These are phyloP conservation scores for Leptodermis oblonga DNA, from an alignment of 257 asterid species.

Conservation along the genomic window DNA sequence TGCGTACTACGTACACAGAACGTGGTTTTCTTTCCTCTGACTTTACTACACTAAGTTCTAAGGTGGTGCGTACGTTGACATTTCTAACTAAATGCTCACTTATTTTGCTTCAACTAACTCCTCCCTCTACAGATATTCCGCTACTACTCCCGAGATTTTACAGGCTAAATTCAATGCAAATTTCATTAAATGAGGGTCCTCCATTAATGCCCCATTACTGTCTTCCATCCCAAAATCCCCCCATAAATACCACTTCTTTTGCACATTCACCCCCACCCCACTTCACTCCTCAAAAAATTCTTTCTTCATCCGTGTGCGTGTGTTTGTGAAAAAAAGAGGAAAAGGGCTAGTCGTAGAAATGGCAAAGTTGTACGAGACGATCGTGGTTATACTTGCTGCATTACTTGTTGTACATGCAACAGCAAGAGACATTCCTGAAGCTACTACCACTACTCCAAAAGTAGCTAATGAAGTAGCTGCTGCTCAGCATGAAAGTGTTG, in stretches of 20 bases:
- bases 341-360: conserved; percentile 21
- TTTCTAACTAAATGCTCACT: conserved; percentile 25
- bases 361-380: conserved; percentile 39
- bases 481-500: background rate
- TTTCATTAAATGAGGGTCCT: conserved; percentile 1
- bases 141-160: conserved; percentile 32
- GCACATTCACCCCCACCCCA: conserved; percentile 17
- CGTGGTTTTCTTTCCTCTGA: background rate
- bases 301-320: background rate
- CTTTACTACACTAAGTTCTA: background rate
- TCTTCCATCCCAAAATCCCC: conserved; percentile 12
- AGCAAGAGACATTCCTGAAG: conserved; percentile 50
- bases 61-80: conserved; percentile 21
- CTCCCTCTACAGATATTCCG: conserved; percentile 3
- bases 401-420: conserved; percentile 37
- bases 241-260: conserved; percentile 38
- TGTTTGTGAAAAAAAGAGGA: background rate
- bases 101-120: conserved; percentile 38
- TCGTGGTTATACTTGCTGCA: conserved; percentile 28
- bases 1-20: background rate
- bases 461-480: conserved; percentile 14
- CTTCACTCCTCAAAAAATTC: conserved; percentile 13
- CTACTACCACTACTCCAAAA: background rate
- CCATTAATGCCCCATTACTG: conserved; percentile 22
- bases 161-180: conserved; percentile 16